A percentile compares a stretch with the other conserved stretches of the same genome.
Evolutionary conservation across 805 yeast species (phyloP).

Genomic region (Spencermartinsiella europaea): DNA sequence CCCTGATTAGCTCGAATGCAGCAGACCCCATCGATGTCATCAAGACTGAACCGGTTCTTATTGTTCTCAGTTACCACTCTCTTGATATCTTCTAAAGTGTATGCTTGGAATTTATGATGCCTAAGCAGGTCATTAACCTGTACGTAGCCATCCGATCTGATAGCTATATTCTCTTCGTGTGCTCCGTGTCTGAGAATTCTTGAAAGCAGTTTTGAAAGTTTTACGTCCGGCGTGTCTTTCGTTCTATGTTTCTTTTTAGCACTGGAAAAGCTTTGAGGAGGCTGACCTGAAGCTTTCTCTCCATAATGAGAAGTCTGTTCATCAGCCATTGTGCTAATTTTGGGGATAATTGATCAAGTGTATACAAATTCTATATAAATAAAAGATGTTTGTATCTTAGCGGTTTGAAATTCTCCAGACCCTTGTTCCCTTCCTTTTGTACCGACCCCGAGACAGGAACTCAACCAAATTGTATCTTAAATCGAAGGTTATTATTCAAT

Average conservation of each 20-base stretch:
- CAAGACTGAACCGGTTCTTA: constrained; percentile 59
- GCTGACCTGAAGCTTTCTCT: no score
- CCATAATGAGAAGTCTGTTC: no score
- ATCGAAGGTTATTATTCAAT: no score
- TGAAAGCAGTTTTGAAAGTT: constrained; percentile 69
- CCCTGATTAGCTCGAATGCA: constrained; percentile 90
- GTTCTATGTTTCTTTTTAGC: not conserved
- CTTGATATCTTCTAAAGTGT: constrained; percentile 53
- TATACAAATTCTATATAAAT: no score
- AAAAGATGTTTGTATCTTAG: no score
- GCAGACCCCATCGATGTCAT: constrained; percentile 18
- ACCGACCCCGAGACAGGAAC: no score
- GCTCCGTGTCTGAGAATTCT: constrained; percentile 88
- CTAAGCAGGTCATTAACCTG: constrained; percentile 46
- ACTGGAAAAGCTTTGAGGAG: not conserved
- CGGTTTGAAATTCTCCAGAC: no score
- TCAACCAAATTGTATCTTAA: no score
- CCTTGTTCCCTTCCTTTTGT: no score
- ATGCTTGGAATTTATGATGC: constrained; percentile 50
- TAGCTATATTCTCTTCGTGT: constrained; percentile 52
- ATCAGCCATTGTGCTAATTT: no score
- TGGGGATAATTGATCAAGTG: no score
- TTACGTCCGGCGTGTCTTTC: constrained; percentile 26
- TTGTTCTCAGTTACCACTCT: constrained; percentile 59
- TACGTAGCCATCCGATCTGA: constrained; percentile 67